Conservation (phyloP, 192 early-diverging fungal genomes). For the Linnemannia elongata region DNA sequence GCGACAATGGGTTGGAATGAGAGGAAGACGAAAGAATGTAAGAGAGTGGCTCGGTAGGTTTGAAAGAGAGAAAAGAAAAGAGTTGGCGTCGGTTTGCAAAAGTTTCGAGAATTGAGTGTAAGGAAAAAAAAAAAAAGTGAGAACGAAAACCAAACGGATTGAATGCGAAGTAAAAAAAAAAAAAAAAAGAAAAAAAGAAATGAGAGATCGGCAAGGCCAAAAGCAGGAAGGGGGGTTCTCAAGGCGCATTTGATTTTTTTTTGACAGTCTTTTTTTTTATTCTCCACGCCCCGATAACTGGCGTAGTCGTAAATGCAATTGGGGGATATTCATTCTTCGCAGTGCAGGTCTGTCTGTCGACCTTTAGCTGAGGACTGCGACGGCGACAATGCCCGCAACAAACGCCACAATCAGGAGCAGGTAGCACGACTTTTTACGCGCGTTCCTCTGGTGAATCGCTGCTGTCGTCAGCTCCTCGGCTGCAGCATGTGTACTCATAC, state of each 20-base stretch:
- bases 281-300: background rate
- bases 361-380: slow-evolving; percentile 41
- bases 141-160: background rate
- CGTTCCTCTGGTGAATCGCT: slow-evolving; percentile 79
- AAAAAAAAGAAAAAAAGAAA: background rate
- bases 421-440: slow-evolving; percentile 88
- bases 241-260: background rate
- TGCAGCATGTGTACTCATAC: slow-evolving; percentile 83
- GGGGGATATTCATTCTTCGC: background rate
- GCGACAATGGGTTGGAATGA: background rate
- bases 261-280: background rate
- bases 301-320: background rate
- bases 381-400: slow-evolving; percentile 61
- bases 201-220: background rate
- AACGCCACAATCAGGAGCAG: slow-evolving; percentile 82
- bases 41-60: background rate
- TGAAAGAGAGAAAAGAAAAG: background rate
- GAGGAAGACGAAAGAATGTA: background rate
- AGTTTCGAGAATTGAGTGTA: too few relatives aligned
- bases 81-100: too few relatives aligned
- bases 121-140: too few relatives aligned
- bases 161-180: background rate
- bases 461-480: slow-evolving; percentile 86
- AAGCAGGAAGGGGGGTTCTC: background rate
- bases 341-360: too few relatives aligned